Evolutionary conservation across 2,329 filamentous ascomycete genomes (phyloP), one percentile per base, ranked within the genome.

Genomic region (Dothideomycetidae sp.): DNA sequence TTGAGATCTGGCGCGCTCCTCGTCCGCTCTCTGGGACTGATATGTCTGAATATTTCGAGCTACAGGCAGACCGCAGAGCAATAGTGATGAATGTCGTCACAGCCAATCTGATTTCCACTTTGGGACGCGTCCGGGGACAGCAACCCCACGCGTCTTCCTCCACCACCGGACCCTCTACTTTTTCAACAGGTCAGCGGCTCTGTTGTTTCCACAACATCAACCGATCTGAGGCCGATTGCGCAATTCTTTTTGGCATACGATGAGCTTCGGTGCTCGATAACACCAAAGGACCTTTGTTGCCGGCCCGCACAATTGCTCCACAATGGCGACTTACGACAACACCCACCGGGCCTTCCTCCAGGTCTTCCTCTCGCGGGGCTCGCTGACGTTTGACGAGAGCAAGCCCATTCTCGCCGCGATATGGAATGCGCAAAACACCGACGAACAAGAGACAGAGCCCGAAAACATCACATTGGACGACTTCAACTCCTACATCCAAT

Each of bases 301-400:
- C 21, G 21, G n/a, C 21, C 7, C 7, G 21, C 21, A 26, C 21
- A 26, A 26, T 26, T 26, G 21, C 21, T 7, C 10, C 32, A 31
- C 13, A 29, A 40, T 40, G 38, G 15, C 19, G 5, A 39, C 49
- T 41, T 77, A 76, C 50, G 61, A 68, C 49, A 66, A 92, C 53
- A 69, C 68, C 44, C 81, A 94, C 55, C 78, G 84, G 40, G 86
- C 88, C 5, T 93, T 98, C 53, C 67, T 96, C 1, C 90, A 98
- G 59, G 81, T 82, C 33, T 76, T 98, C 47, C 68, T 94, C 57
- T 75, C 81, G 3, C 75, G 78, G 34, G 80, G 81, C 14, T 74
- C 75, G 31, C 67, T 96, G 56, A 92, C 82, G 1, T 73, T 81
- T 44, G 66, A 74, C 37, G 75, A 92, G 50, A 76, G 78, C 10